Conservation (phyloP, 352 stramenopile species). For the Globisporangium abappressorium region DNA sequence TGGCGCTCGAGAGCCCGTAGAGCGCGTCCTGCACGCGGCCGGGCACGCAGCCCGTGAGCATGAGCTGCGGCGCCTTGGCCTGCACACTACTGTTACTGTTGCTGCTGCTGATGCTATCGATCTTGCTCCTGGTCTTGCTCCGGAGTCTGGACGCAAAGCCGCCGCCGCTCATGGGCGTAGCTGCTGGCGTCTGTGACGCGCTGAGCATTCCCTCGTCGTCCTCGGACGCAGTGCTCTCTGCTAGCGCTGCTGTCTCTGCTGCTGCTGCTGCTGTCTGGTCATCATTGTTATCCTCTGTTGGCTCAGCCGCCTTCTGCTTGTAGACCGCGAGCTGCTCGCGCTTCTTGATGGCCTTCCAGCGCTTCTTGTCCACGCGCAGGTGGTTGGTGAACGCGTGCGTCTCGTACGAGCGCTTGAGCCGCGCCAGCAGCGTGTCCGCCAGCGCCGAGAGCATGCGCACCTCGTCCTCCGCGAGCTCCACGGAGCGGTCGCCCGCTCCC, state of each 20-base stretch:
- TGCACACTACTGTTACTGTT: not conserved
- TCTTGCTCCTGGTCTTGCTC: not conserved
- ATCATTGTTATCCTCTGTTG: not conserved
- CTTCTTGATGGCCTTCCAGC: conserved; percentile 69
- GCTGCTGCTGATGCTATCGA: not conserved
- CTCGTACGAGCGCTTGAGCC: conserved; percentile 40
- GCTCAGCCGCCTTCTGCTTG: conserved; percentile 36
- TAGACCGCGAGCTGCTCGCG: conserved; percentile 53
- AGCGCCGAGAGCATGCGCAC: conserved; percentile 37
- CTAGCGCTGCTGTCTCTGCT: conserved; percentile 15
- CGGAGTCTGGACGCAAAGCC: conserved; percentile 1
- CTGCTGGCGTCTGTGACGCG: conserved; percentile 13
- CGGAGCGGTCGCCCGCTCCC: not conserved
- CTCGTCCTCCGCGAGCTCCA: conserved; percentile 55
- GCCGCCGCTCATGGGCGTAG: not conserved
- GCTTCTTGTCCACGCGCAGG: conserved; percentile 34
- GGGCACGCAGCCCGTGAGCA: conserved; percentile 41
- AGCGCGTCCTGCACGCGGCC: conserved; percentile 61
- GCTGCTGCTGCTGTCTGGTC: conserved; percentile 1
- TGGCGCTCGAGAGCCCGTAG: conserved; percentile 50
- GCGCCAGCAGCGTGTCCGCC: conserved; percentile 34
- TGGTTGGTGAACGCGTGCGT: conserved; percentile 19
- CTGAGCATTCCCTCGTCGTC: not conserved
- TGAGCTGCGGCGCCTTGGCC: conserved; percentile 28
- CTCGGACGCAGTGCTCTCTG: not conserved